Evolutionary conservation across 1,284 basidiomycete species (phyloP).

Genomic region (Xerocomus minutiporus): DNA sequence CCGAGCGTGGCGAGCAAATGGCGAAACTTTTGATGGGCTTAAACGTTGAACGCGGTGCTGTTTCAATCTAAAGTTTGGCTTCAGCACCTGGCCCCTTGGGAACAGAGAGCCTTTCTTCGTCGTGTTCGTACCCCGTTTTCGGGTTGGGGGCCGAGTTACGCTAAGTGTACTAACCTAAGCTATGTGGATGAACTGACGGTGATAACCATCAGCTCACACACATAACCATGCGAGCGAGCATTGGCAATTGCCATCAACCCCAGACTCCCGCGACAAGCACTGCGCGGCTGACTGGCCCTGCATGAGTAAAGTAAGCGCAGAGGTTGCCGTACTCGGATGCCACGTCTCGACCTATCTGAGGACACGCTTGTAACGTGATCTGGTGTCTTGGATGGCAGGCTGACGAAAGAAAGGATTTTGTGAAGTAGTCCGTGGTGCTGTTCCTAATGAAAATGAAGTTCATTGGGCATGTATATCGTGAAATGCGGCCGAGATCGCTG

Average conservation of each 20-base stretch:
- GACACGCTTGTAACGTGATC: neutral
- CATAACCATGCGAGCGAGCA: no score
- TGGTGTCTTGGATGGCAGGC: neutral
- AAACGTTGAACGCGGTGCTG: neutral
- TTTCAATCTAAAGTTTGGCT: neutral
- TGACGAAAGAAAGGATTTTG: neutral
- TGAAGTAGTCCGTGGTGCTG: neutral
- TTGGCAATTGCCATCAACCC: no score
- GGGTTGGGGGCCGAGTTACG: no score
- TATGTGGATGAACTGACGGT: no score
- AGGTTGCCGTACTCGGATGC: slow-evolving; percentile 1
- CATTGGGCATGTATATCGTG: neutral
- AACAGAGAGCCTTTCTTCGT: neutral
- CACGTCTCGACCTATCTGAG: neutral
- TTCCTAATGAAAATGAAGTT: neutral
- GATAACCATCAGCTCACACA: neutral
- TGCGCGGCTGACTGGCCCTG: no score
- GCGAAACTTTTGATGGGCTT: neutral
- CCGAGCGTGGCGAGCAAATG: neutral
- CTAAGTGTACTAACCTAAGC: neutral
- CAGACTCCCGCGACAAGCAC: neutral
- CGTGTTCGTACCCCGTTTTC: neutral
- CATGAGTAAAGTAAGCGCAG: neutral
- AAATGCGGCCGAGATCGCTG: neutral
- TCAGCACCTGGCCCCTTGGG: neutral